Evolutionary conservation across 2,329 filamentous ascomycete genomes (phyloP).

Genomic region (Pestalotiopsis sp.): DNA sequence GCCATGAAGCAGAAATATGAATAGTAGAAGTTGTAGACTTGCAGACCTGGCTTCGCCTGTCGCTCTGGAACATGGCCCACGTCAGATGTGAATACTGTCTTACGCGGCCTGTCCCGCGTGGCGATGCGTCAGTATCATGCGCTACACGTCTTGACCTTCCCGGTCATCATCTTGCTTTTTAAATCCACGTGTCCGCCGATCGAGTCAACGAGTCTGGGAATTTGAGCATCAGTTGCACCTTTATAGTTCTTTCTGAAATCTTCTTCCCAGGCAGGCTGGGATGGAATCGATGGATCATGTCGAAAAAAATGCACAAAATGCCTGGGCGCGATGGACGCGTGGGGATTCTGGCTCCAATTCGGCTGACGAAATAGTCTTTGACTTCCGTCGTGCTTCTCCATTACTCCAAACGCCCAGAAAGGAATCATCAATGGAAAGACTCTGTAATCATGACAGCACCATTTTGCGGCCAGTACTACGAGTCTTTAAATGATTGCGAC

Average conservation of each 20-base stretch:
- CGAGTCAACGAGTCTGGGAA: neutral
- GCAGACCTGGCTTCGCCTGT: neutral
- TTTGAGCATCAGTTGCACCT: neutral
- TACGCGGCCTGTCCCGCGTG: neutral
- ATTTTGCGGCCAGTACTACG: neutral
- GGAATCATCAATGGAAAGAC: too few relatives aligned
- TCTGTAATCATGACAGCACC: neutral
- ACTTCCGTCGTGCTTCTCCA: too few relatives aligned
- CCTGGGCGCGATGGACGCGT: neutral
- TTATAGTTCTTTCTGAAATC: neutral
- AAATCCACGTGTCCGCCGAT: neutral
- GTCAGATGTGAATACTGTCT: neutral
- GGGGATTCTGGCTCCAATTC: neutral
- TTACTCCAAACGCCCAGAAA: too few relatives aligned
- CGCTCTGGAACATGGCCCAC: neutral
- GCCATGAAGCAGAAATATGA: too few relatives aligned
- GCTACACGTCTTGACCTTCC: neutral
- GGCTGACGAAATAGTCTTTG: too few relatives aligned
- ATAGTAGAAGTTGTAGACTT: too few relatives aligned
- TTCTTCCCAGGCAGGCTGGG: neutral
- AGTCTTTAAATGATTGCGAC: neutral
- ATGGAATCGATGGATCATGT: neutral
- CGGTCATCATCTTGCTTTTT: neutral
- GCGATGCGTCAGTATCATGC: neutral
- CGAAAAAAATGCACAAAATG: neutral